These are phyloP conservation scores for Erysimum cheiranthoides DNA, from an alignment of 345 rosid species.

Conservation along the genomic window DNA sequence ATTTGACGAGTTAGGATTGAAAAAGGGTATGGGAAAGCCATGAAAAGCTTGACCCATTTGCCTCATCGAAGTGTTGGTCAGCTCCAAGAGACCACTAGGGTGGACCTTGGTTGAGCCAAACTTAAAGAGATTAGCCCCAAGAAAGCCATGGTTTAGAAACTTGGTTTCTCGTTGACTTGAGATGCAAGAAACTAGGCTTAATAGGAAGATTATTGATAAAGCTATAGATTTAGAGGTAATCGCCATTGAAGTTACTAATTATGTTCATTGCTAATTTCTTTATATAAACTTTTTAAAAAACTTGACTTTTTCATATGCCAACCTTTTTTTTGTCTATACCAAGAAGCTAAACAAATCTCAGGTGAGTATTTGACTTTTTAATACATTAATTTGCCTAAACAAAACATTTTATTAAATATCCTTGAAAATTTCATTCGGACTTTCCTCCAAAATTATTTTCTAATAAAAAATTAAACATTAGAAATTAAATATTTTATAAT, in stretches of 20 bases:
- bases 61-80: not conserved
- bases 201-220: not conserved
- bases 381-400: not conserved
- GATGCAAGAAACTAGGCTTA: conserved; percentile 18
- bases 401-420: not conserved
- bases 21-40: not conserved
- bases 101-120: too few relatives aligned
- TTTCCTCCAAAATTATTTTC: too few relatives aligned
- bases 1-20: not conserved
- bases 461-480: too few relatives aligned
- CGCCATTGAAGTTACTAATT: too few relatives aligned
- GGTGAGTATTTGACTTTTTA: not conserved
- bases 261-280: too few relatives aligned
- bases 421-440: too few relatives aligned
- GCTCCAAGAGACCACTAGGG: not conserved
- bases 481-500: too few relatives aligned
- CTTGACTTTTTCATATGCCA: too few relatives aligned
- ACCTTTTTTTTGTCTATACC: too few relatives aligned
- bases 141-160: conserved; percentile 57
- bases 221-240: too few relatives aligned
- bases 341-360: too few relatives aligned
- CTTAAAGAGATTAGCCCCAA: conserved; percentile 26
- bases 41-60: not conserved
- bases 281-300: not conserved
- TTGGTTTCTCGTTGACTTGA: conserved; percentile 41